Percentiles rank a stretch among this genome's conserved stretches.
These are phyloP conservation scores for Globisporangium spiculum DNA, from an alignment of 352 stramenopile species.

Conservation along the genomic window DNA sequence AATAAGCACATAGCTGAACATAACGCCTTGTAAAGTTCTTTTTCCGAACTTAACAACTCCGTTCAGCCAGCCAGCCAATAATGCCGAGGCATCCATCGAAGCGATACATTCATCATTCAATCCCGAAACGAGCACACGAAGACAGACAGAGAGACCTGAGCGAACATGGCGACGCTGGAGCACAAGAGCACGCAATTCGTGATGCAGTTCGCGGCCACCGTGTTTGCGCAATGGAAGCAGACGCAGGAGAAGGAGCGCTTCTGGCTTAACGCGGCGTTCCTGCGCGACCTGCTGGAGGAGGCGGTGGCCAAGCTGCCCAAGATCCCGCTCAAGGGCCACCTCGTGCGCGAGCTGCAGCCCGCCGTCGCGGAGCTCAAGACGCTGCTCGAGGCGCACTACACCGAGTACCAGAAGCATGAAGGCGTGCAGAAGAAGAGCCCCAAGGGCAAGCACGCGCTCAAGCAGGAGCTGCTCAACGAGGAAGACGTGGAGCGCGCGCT, in stretches of 20 bases:
- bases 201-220: conserved; percentile 44
- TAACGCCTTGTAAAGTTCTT: too few relatives aligned
- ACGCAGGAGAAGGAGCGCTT: conserved; percentile 33
- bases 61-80: too few relatives aligned
- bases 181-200: conserved; percentile 54
- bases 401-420: conserved; percentile 22
- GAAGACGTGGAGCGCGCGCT: conserved; percentile 53
- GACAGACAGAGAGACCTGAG: neutral
- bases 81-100: neutral
- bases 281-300: conserved; percentile 50
- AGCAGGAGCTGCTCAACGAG: conserved; percentile 41
- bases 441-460: neutral
- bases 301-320: conserved; percentile 56
- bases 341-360: conserved; percentile 35
- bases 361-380: conserved; percentile 26
- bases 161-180: conserved; percentile 26
- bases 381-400: conserved; percentile 36
- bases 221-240: conserved; percentile 59
- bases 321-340: conserved; percentile 40
- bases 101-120: neutral
- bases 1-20: too few relatives aligned
- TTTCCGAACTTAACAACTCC: too few relatives aligned
- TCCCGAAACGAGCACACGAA: neutral
- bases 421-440: neutral
- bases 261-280: conserved; percentile 40